These are phyloP conservation scores for Hymenoscyphus repandus DNA, from an alignment of 2,329 filamentous ascomycete genomes.

Conservation along the genomic window DNA sequence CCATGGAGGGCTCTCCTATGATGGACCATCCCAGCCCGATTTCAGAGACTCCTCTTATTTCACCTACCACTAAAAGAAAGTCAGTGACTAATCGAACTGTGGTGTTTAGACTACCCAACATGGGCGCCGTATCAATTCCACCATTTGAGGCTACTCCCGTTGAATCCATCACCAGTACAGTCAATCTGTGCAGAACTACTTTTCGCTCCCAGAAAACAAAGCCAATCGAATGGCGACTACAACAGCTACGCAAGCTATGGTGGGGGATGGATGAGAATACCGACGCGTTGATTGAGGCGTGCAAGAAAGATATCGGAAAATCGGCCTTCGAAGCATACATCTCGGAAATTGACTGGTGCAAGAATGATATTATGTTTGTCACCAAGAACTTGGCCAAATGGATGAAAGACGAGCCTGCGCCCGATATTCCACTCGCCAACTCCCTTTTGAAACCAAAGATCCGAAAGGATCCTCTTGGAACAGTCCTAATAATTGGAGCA, in stretches of 20 bases:
- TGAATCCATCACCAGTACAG: slow-evolving; percentile 58
- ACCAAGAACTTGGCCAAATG: slow-evolving; percentile 75
- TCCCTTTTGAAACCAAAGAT: slow-evolving; percentile 68
- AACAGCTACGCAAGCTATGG: slow-evolving; percentile 89
- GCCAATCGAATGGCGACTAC: slow-evolving; percentile 71
- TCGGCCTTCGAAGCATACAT: slow-evolving; percentile 67
- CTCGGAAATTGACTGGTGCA: slow-evolving; percentile 70
- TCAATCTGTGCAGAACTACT: slow-evolving; percentile 57
- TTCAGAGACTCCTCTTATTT: too few species aligned
- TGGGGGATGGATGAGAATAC: slow-evolving; percentile 83
- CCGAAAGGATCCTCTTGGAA: slow-evolving; percentile 81
- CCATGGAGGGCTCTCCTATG: too few species aligned
- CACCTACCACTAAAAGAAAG: too few species aligned
- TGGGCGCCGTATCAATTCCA: slow-evolving; percentile 20
- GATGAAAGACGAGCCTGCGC: slow-evolving; percentile 73
- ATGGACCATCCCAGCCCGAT: too few species aligned
- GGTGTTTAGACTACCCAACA: slow-evolving; percentile 6
- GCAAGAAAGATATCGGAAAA: slow-evolving; percentile 75
- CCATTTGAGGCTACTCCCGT: slow-evolving; percentile 57
- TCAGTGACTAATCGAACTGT: background rate
- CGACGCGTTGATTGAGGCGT: slow-evolving; percentile 66
- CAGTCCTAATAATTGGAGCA: slow-evolving; percentile 79
- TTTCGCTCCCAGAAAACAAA: slow-evolving; percentile 79
- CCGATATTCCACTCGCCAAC: slow-evolving; percentile 64
- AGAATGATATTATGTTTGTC: slow-evolving; percentile 76